phyloP scores from a whole-genome alignment of 2,329 filamentous ascomycete species.

The Aspergillus sp. region DNA sequence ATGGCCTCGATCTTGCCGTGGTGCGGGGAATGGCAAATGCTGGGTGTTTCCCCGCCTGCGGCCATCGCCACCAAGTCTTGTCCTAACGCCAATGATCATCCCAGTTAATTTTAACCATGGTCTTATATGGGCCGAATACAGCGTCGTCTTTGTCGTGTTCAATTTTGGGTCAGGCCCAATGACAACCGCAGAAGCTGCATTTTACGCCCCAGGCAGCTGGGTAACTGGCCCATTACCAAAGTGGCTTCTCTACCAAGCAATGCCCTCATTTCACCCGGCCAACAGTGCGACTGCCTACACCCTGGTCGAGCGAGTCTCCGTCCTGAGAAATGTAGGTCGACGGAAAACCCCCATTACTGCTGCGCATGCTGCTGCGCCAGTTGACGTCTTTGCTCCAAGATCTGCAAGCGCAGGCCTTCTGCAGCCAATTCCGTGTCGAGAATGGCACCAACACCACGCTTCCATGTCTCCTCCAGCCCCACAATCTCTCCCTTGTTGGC shows the following conservation, averaged over 20 bases:
- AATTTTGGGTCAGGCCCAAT: not conserved
- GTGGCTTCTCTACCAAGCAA: not conserved
- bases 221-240: not conserved
- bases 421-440: slow-evolving; percentile 86
- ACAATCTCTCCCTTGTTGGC: slow-evolving; percentile 71
- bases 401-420: slow-evolving; percentile 68
- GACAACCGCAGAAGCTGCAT: not conserved
- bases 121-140: not conserved
- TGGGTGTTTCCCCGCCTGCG: slow-evolving; percentile 1
- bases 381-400: slow-evolving; percentile 61
- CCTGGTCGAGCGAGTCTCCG: not conserved
- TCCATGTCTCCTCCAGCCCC: slow-evolving; percentile 77
- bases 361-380: slow-evolving; percentile 38
- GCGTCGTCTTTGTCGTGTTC: not conserved
- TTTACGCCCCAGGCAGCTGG: not conserved
- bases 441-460: slow-evolving; percentile 72
- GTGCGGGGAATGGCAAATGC: slow-evolving; percentile 5
- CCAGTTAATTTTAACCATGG: not conserved
- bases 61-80: slow-evolving; percentile 2
- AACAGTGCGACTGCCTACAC: not conserved
- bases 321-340: not conserved
- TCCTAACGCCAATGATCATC: not conserved
- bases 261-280: not conserved
- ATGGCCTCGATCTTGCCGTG: not conserved
- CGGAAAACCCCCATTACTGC: slow-evolving; percentile 16